phyloP scores from a whole-genome alignment of 345 rosid species.

The Sisymbrium altissimum region DNA sequence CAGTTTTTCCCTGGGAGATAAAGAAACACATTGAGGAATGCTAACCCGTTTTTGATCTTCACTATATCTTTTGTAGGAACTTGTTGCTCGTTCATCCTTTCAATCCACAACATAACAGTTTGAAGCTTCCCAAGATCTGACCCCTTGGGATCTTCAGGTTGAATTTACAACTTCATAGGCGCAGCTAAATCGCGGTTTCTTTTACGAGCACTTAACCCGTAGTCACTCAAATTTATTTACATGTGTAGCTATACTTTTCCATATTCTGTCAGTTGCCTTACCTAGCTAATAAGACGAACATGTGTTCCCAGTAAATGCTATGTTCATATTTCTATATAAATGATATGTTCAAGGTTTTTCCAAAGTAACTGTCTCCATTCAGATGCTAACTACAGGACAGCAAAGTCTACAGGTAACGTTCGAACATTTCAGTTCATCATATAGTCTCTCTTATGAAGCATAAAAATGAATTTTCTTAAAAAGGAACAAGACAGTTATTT shows the following conservation, averaged over 20 bases:
- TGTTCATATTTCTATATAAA: background rate
- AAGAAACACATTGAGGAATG: background rate
- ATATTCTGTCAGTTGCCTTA: slow-evolving; percentile 8
- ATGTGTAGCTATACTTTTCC: slow-evolving; percentile 22
- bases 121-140: slow-evolving; percentile 8
- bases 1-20: background rate
- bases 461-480: background rate
- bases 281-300: slow-evolving; percentile 20
- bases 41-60: background rate
- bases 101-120: slow-evolving; percentile 40
- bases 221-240: slow-evolving; percentile 13
- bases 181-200: background rate
- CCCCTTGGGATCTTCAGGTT: background rate
- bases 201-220: slow-evolving; percentile 8
- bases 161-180: background rate
- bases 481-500: slow-evolving; percentile 13
- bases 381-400: background rate
- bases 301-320: slow-evolving; percentile 12
- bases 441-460: slow-evolving; percentile 4
- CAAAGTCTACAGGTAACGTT: slow-evolving; percentile 8
- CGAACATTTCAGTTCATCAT: background rate
- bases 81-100: slow-evolving; percentile 49
- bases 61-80: slow-evolving; percentile 51
- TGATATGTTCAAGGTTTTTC: background rate
- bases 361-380: background rate